Evolutionary conservation across 1,284 basidiomycete species (phyloP).

Genomic region (Phaffia rhodozyma): DNA sequence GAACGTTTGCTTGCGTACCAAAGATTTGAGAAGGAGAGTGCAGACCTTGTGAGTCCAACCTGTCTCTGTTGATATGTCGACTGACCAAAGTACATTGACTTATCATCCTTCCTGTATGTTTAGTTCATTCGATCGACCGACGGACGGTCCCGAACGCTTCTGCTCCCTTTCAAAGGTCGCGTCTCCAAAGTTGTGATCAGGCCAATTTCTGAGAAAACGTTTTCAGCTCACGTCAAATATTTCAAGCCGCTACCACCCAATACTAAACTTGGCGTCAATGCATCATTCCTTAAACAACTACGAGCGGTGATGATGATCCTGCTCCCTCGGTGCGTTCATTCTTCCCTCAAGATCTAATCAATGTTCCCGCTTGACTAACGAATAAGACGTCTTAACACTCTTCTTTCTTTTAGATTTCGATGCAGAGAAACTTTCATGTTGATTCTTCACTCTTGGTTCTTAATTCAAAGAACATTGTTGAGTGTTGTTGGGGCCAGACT

Average conservation of each 20-base stretch:
- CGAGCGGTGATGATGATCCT: conserved; percentile 62
- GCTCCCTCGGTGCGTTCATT: conserved; percentile 42
- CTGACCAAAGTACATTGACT: not conserved
- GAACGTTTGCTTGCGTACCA: not conserved
- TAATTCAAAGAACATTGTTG: conserved; percentile 73
- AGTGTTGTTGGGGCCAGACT: conserved; percentile 78
- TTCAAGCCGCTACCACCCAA: conserved; percentile 46
- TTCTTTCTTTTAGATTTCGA: conserved; percentile 41
- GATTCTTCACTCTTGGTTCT: conserved; percentile 69
- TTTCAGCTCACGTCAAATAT: conserved; percentile 40
- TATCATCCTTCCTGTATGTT: not conserved
- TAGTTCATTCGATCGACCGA: conserved; percentile 38
- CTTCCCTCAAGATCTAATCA: not conserved
- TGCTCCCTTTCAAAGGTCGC: conserved; percentile 53
- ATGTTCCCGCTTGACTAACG: not conserved
- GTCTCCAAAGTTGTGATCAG: conserved; percentile 46
- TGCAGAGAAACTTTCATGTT: conserved; percentile 70
- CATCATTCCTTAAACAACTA: conserved; percentile 66
- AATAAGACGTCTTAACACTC: not conserved
- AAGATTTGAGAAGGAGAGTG: conserved; percentile 33
- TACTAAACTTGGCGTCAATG: conserved; percentile 60
- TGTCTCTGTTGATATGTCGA: not conserved
- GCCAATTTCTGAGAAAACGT: conserved; percentile 39
- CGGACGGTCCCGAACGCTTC: conserved; percentile 46
- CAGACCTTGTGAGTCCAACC: conserved; percentile 29